These are phyloP conservation scores for Hanseniaspora pseudoguilliermondii DNA, from an alignment of 805 yeast genomes.

Conservation along the genomic window DNA sequence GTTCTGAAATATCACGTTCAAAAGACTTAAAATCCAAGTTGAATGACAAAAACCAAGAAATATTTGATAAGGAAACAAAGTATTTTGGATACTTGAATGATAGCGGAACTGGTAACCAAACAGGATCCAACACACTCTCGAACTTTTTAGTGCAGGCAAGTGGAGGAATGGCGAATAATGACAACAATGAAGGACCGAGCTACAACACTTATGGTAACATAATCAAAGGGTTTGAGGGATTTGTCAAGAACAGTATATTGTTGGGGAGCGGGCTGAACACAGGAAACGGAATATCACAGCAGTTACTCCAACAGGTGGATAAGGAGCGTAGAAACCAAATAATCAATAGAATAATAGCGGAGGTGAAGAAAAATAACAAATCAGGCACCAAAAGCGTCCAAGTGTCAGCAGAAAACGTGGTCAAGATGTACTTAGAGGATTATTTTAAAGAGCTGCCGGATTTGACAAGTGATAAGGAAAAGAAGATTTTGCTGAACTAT, in stretches of 20 bases:
- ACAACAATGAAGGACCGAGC: constrained; percentile 4
- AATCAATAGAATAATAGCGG: not conserved
- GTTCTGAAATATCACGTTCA: not conserved
- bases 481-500: constrained; percentile 1
- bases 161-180: not conserved
- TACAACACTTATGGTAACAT: constrained; percentile 13
- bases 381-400: not conserved
- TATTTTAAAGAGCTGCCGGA: constrained; percentile 3
- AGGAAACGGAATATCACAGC: constrained; percentile 5
- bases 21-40: not conserved
- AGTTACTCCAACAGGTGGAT: not conserved
- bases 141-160: not conserved
- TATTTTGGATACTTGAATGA: constrained; percentile 10
- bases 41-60: constrained; percentile 11
- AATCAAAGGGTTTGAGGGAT: constrained; percentile 12
- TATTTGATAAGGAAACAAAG: constrained; percentile 12
- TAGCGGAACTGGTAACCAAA: not conserved
- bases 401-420: not conserved
- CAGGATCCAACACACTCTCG: not conserved
- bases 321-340: constrained; percentile 1
- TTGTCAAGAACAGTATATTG: constrained; percentile 9
- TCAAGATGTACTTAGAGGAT: not conserved
- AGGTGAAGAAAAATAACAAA: not conserved
- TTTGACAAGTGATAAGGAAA: not conserved
- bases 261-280: constrained; percentile 8